Evolutionary conservation across 345 rosid species (phyloP).

Genomic region (Alliaria petiolata): DNA sequence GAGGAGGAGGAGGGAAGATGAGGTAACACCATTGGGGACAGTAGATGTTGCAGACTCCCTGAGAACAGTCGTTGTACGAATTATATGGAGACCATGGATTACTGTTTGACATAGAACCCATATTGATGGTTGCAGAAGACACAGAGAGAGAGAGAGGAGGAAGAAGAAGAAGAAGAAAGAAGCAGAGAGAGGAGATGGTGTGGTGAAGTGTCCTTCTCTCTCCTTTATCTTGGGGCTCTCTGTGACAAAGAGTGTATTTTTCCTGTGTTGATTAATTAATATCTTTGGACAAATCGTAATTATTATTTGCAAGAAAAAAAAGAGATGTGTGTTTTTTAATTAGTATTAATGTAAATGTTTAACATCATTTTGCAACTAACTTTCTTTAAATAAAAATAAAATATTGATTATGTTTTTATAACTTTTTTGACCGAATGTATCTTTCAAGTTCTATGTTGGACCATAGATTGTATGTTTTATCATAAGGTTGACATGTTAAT

Average conservation of each 20-base stretch:
- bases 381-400: neutral
- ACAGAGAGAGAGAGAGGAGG: no score
- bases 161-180: constrained; percentile 10
- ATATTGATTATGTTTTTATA: no score
- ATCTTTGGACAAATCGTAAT: neutral
- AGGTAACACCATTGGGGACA: constrained; percentile 89
- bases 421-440: neutral
- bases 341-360: neutral
- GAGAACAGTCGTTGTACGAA: constrained; percentile 72
- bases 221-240: constrained; percentile 15
- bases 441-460: no score
- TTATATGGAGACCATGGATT: constrained; percentile 43
- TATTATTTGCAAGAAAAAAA: neutral
- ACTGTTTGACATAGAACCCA: constrained; percentile 28
- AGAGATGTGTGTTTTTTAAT: neutral
- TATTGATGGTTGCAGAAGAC: neutral
- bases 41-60: constrained; percentile 69
- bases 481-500: no score
- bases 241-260: neutral
- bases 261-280: neutral
- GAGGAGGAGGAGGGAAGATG: constrained; percentile 78
- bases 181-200: neutral
- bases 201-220: constrained; percentile 19
- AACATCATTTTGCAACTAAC: constrained; percentile 5
- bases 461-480: no score